Evolutionary conservation across 2,329 filamentous ascomycete genomes (phyloP).

Genomic region (Penicillium corylophilum): DNA sequence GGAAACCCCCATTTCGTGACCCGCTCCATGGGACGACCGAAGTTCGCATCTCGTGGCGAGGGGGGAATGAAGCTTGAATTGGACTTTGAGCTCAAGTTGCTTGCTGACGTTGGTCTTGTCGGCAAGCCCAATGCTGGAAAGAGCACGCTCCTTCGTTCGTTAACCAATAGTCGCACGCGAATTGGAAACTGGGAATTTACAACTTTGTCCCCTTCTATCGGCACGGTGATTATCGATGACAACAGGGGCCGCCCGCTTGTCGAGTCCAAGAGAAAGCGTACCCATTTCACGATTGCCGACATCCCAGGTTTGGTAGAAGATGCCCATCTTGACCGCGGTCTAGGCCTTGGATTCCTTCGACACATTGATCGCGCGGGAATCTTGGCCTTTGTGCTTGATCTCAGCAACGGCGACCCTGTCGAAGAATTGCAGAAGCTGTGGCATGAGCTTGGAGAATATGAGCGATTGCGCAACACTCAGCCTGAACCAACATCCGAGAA

Average conservation of each 20-base stretch:
- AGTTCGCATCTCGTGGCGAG: conserved; percentile 87
- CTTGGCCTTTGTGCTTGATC: conserved; percentile 89
- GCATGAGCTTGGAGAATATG: conserved; percentile 87
- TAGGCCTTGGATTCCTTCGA: conserved; percentile 87
- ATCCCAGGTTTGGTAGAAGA: conserved; percentile 92
- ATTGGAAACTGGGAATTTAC: conserved; percentile 97
- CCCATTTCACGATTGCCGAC: conserved; percentile 88
- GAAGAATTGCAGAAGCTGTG: conserved; percentile 76
- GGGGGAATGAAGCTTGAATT: conserved; percentile 73
- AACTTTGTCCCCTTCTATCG: conserved; percentile 90
- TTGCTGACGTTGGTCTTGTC: conserved; percentile 92
- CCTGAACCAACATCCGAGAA: conserved; percentile 62
- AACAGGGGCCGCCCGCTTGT: conserved; percentile 70
- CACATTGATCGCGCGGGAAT: conserved; percentile 93
- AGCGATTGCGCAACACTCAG: conserved; percentile 73
- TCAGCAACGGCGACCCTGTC: conserved; percentile 76
- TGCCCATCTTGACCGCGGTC: conserved; percentile 85
- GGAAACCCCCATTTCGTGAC: conserved; percentile 93
- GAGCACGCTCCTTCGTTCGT: conserved; percentile 80
- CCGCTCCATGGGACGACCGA: conserved; percentile 69
- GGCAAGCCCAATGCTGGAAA: conserved; percentile 96
- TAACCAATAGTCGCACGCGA: conserved; percentile 84
- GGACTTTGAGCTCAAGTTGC: conserved; percentile 87
- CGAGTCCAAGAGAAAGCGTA: conserved; percentile 56
- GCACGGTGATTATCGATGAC: conserved; percentile 89